phyloP scores from a whole-genome alignment of 768 basidiomycete species.

The Phlegmacium glaucopus region DNA sequence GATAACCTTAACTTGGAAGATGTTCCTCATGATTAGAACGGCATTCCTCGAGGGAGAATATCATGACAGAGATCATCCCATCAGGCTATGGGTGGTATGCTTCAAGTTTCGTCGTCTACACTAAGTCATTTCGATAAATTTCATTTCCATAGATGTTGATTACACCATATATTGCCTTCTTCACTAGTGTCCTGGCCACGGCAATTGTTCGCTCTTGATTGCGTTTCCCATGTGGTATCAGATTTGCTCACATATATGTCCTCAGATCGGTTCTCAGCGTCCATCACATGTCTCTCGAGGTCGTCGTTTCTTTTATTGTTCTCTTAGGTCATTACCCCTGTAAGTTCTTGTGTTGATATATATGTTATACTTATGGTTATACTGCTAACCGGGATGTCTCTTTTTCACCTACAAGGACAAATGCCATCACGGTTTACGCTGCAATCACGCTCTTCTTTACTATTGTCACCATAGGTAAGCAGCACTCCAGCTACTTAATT shows the following conservation, averaged over 20 bases:
- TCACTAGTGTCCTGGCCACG: constrained; percentile 35
- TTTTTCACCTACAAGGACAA: constrained; percentile 36
- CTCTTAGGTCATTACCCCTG: constrained; percentile 34
- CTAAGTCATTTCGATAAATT: background rate
- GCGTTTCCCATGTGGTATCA: background rate
- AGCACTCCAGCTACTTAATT: background rate
- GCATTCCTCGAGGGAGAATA: constrained; percentile 31
- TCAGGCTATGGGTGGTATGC: constrained; percentile 37
- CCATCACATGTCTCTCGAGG: constrained; percentile 37
- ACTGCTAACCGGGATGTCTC: background rate
- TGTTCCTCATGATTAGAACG: constrained; percentile 40
- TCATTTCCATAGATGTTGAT: constrained; percentile 33
- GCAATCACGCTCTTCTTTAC: constrained; percentile 37
- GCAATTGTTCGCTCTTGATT: constrained; percentile 30
- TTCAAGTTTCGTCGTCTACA: background rate
- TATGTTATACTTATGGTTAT: background rate
- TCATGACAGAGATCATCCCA: constrained; percentile 28
- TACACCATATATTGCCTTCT: constrained; percentile 38
- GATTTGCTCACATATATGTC: background rate
- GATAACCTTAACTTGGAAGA: constrained; percentile 23
- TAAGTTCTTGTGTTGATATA: constrained; percentile 21
- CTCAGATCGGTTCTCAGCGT: constrained; percentile 35
- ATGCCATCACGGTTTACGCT: constrained; percentile 36
- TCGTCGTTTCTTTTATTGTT: constrained; percentile 52
- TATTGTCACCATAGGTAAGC: constrained; percentile 36